phyloP scores from a whole-genome alignment of 2,329 filamentous ascomycete genomes.

The Basipetospora chlamydospora region DNA sequence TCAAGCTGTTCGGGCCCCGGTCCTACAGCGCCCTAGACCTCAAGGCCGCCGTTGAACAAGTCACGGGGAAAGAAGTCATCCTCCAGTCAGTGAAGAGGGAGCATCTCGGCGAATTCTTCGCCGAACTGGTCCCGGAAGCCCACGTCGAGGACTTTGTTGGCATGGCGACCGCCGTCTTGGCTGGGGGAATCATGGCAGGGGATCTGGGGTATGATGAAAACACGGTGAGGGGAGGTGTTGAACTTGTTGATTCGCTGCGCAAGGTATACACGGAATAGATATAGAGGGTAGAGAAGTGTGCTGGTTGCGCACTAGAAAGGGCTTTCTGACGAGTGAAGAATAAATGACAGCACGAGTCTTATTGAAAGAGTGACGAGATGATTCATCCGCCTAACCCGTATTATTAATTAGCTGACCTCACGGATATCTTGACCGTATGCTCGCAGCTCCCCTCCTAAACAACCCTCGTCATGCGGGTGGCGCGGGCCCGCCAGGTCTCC shows the following conservation, averaged over 20 bases:
- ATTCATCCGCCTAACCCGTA: no score
- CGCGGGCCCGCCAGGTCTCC: no score
- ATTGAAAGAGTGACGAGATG: no score
- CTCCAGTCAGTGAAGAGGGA: constrained; percentile 12
- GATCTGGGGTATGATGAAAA: constrained; percentile 13
- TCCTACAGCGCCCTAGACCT: constrained; percentile 16
- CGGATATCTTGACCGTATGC: no score
- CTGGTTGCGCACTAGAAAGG: no score
- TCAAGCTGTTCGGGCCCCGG: constrained; percentile 16
- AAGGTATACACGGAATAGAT: constrained; percentile 10
- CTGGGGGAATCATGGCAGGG: constrained; percentile 13
- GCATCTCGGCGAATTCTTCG: constrained; percentile 13
- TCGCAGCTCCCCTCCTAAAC: no score
- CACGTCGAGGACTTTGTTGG: constrained; percentile 15
- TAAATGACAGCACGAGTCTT: no score
- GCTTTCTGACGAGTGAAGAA: no score
- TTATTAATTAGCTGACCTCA: no score
- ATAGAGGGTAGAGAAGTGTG: no score
- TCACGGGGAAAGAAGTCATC: constrained; percentile 13
- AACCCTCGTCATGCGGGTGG: no score
- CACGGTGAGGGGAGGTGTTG: constrained; percentile 12
- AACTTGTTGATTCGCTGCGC: constrained; percentile 14
- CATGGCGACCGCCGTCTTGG: constrained; percentile 13
- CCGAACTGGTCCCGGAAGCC: constrained; percentile 10
- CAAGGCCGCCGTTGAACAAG: constrained; percentile 13